Evolutionary conservation across 169 alveolate genomes (phyloP).

Genomic region (Fabrea salina): DNA sequence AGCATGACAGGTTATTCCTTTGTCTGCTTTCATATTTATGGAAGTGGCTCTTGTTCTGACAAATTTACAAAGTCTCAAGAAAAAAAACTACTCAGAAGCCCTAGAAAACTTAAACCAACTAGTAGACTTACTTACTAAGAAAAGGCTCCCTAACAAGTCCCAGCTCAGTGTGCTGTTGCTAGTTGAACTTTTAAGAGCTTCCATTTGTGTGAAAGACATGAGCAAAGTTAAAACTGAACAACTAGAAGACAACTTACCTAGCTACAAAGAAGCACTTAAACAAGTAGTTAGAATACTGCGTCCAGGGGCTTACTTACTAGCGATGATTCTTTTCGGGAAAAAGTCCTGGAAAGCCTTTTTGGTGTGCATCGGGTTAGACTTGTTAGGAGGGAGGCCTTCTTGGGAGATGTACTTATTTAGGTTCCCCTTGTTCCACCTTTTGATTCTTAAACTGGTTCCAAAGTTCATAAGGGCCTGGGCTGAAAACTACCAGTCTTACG

Average conservation of each 20-base stretch:
- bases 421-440: constrained; percentile 8
- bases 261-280: not conserved
- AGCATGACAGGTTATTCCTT: constrained; percentile 29
- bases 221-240: not conserved
- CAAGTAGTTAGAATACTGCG: not conserved
- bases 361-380: constrained; percentile 7
- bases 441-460: not conserved
- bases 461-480: not conserved
- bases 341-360: not conserved
- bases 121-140: not conserved
- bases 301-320: not conserved
- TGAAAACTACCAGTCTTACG: not conserved
- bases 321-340: constrained; percentile 11
- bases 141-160: not conserved
- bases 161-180: not conserved
- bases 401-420: constrained; percentile 2
- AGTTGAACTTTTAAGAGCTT: not conserved
- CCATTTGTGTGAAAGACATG: not conserved
- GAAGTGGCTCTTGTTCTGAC: no score
- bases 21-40: constrained; percentile 21
- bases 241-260: not conserved
- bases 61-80: no score
- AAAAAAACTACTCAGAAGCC: no score
- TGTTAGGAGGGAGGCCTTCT: not conserved
- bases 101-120: not conserved